A percentile compares a stretch with the other conserved stretches of the same genome.
Evolutionary conservation across 139 green algal genomes (phyloP).

Genomic region (Tetradesmus obliquus): DNA sequence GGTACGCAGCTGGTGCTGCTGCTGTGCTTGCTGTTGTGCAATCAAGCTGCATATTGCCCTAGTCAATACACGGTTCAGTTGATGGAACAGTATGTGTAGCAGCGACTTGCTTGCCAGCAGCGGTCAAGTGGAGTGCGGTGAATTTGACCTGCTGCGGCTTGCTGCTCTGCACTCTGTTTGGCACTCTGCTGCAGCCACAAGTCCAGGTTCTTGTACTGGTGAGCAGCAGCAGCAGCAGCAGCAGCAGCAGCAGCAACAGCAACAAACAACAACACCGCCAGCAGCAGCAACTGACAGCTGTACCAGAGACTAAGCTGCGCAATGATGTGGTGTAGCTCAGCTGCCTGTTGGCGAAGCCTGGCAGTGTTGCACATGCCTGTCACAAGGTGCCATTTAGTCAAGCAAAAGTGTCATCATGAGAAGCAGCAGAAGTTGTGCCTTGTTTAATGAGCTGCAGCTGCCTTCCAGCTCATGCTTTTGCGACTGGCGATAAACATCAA

Average conservation of each 20-base stretch:
- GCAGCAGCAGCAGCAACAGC: too few species aligned
- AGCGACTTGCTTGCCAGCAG: not conserved
- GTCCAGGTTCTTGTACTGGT: conserved; percentile 50
- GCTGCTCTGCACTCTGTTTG: not conserved
- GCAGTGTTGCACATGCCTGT: too few species aligned
- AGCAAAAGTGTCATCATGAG: too few species aligned
- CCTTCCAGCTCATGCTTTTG: too few species aligned
- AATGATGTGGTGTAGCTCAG: too few species aligned
- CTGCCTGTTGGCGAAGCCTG: too few species aligned
- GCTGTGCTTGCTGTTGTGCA: not conserved
- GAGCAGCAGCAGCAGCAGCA: not conserved
- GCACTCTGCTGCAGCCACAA: conserved; percentile 9
- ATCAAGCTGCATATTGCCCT: not conserved
- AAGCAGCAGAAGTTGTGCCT: too few species aligned
- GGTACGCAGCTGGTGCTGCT: not conserved
- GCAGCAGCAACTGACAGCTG: not conserved
- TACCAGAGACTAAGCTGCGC: too few species aligned
- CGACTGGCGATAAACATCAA: too few species aligned
- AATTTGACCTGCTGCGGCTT: too few species aligned
- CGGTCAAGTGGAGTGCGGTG: not conserved
- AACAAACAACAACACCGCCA: not conserved
- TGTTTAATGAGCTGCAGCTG: too few species aligned
- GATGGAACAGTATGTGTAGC: not conserved
- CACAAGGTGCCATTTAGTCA: too few species aligned
- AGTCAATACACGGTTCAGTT: not conserved